These are phyloP conservation scores for Salvia splendens DNA, from an alignment of 257 asterid genomes.

Conservation along the genomic window DNA sequence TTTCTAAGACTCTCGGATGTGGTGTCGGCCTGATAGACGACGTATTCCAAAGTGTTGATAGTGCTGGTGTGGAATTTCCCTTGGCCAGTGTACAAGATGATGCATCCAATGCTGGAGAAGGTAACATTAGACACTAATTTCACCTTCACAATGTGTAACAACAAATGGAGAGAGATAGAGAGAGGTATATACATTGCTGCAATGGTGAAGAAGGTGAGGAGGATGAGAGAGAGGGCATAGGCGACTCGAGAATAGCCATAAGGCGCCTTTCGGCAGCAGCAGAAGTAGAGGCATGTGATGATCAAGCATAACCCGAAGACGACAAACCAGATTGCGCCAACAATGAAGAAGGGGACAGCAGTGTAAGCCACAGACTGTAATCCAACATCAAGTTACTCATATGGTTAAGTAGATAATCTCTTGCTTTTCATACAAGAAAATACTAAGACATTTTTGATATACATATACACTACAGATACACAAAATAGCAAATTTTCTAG, in stretches of 20 bases:
- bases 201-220: conserved; percentile 65
- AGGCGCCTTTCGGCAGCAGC: conserved; percentile 64
- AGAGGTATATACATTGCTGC: conserved; percentile 46
- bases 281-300: conserved; percentile 55
- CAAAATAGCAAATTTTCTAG: not conserved
- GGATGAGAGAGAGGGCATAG: conserved; percentile 77
- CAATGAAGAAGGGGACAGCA: conserved; percentile 63
- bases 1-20: conserved; percentile 66
- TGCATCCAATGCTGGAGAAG: conserved; percentile 58
- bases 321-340: conserved; percentile 68
- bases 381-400: conserved; percentile 24
- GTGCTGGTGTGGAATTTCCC: conserved; percentile 69
- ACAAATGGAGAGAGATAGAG: conserved; percentile 11
- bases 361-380: conserved; percentile 80
- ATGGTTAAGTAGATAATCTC: not conserved
- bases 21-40: conserved; percentile 63
- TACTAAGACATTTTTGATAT: conserved; percentile 15
- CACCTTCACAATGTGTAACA: not conserved
- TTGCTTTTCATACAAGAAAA: conserved; percentile 9
- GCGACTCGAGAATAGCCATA: conserved; percentile 75
- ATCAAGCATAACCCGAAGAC: conserved; percentile 56
- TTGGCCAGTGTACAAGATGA: conserved; percentile 75
- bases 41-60: conserved; percentile 58
- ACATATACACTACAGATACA: not conserved
- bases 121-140: conserved; percentile 21